Base-by-base conservation (phyloP, 768 basidiomycete species). In the Leccinum olivaceopallidum region DNA sequence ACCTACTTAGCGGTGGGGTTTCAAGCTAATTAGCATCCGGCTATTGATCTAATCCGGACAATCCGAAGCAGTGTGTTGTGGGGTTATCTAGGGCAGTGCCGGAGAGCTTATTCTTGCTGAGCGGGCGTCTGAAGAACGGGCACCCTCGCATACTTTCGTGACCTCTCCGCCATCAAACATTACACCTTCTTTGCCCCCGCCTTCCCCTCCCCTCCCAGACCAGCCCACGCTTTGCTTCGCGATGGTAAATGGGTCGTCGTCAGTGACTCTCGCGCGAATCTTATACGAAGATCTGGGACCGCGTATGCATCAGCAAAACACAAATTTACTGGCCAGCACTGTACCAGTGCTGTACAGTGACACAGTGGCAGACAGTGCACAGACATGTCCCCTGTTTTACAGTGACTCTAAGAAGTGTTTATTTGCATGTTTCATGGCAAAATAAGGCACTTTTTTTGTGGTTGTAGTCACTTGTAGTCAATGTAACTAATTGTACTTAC, bases 131-230 rank as follows among this genome's bases (percentile, higher is more conserved):
- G 18, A 42, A n/a, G 36, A 39, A 39, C 37, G 37, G 90, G 91
- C 22, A 98, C 97, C 0, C 83, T 98, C 55, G 90, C 93, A 51
- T 98, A 98, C 75, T 97, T 98, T 73, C 94, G 96, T 69, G 82
- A 97, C 65, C 84, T 99, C 61, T 85, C 85, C 58, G 90, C 91
- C 55, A 90, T 98, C 71, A 95, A 95, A 68, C 87, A 94, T 69
- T 93, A 90, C 0, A 81, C 90, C 24, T 89, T 94, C 75, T 83
- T 94, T 58, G 85, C 85, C 2, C 79, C 88, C 1, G 69, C 80
- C 18, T 63, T 80, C 5, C 79, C 82, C 2, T n/a, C 42, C 9
- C 68, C 78, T 0, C 77, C 87, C 28, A 78, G 82, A 3, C 80
- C 92, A 0, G 76, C 87, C 2, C 80, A 88, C 70, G 84, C 83